These are phyloP conservation scores for Cocos nucifera DNA, from an alignment of 176 grass and related monocot species.

Conservation along the genomic window DNA sequence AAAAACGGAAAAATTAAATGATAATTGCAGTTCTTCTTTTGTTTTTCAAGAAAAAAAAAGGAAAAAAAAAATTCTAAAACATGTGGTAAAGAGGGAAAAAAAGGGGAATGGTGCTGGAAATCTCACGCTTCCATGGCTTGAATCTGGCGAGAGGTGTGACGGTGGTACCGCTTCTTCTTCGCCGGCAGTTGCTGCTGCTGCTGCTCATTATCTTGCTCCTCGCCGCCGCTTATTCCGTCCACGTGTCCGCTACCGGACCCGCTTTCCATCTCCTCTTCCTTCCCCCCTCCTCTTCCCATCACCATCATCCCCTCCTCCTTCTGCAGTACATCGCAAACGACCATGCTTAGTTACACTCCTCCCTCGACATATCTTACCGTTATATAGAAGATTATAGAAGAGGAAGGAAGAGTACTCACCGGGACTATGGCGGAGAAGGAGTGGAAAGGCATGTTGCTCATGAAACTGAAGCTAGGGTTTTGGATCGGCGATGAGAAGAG, in stretches of 20 bases:
- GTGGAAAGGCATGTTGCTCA: slow-evolving; percentile 67
- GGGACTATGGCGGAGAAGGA: slow-evolving; percentile 29
- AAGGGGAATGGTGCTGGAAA: not conserved
- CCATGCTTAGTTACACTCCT: too few species aligned
- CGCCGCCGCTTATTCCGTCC: slow-evolving; percentile 71
- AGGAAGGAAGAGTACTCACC: slow-evolving; percentile 19
- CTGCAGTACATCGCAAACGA: slow-evolving; percentile 4
- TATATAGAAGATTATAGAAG: slow-evolving; percentile 6
- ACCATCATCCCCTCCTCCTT: slow-evolving; percentile 56
- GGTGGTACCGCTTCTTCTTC: slow-evolving; percentile 98
- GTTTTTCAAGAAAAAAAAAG: too few species aligned
- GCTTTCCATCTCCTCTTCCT: slow-evolving; percentile 88
- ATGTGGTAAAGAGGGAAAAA: not conserved
- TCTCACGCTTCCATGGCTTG: slow-evolving; percentile 97
- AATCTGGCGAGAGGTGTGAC: slow-evolving; percentile 96
- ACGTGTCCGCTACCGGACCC: slow-evolving; percentile 73
- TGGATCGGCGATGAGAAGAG: slow-evolving; percentile 56
- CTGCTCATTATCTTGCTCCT: slow-evolving; percentile 51
- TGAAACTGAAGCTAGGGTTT: slow-evolving; percentile 49
- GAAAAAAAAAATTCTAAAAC: too few species aligned
- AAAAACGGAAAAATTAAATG: too few species aligned
- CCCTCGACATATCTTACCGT: too few species aligned
- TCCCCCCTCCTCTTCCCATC: slow-evolving; percentile 31
- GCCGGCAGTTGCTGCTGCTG: slow-evolving; percentile 12
- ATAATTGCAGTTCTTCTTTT: too few species aligned